Evolutionary conservation across 192 early-diverging fungal genomes (phyloP).

Genomic region (Backusella morwellensis): DNA sequence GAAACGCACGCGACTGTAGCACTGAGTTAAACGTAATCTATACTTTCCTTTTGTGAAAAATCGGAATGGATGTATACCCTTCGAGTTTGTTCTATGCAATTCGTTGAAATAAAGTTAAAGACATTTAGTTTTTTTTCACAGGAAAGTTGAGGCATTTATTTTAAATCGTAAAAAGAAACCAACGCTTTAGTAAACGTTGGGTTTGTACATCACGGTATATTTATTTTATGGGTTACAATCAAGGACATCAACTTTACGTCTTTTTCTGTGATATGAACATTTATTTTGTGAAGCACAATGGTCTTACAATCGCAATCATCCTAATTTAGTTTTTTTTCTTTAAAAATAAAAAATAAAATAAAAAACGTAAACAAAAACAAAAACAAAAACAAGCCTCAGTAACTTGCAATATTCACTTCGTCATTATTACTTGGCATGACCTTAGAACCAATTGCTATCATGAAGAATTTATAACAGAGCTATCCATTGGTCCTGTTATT

Average conservation of each 20-base stretch:
- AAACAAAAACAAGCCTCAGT: neutral
- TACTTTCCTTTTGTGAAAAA: neutral
- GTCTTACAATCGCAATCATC: neutral
- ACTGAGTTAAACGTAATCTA: constrained; percentile 1
- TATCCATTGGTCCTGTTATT: neutral
- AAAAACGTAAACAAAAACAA: neutral
- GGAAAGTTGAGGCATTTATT: neutral
- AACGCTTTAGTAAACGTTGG: neutral
- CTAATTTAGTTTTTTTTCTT: neutral
- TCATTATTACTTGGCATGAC: neutral
- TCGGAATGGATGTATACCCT: neutral
- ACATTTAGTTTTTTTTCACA: neutral
- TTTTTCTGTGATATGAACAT: neutral
- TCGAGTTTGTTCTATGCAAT: neutral
- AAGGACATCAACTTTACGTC: neutral
- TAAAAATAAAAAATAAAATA: constrained; percentile 2
- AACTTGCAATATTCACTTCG: neutral
- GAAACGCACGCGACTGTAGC: constrained; percentile 5
- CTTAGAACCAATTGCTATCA: neutral
- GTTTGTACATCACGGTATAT: neutral
- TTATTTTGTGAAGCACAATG: neutral
- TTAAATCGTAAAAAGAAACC: neutral
- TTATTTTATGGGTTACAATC: neutral
- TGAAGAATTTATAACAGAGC: neutral
- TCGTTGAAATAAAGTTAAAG: neutral